phyloP scores from a whole-genome alignment of 2,329 filamentous ascomycete genomes.

The Hypoxylon sp. region DNA sequence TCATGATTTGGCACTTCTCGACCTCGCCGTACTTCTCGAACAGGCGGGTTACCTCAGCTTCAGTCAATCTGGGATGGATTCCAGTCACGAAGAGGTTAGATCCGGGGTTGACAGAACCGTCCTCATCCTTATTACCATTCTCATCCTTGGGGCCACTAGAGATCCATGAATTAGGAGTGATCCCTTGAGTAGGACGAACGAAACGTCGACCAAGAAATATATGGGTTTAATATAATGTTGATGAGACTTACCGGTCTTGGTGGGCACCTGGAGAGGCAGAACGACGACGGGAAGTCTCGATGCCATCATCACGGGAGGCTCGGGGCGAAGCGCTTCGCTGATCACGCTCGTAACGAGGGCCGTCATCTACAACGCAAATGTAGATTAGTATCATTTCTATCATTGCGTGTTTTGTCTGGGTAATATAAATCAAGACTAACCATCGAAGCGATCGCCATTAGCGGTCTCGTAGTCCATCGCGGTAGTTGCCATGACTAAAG shows the following conservation, averaged over 20 bases:
- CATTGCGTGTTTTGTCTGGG: not conserved
- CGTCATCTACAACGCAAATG: constrained; percentile 66
- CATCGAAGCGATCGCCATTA: constrained; percentile 77
- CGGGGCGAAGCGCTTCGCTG: constrained; percentile 77
- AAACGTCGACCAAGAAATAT: not conserved
- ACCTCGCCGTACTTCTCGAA: constrained; percentile 99
- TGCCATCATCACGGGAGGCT: constrained; percentile 72
- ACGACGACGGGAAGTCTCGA: constrained; percentile 69
- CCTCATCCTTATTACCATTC: constrained; percentile 73
- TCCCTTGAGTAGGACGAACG: constrained; percentile 1
- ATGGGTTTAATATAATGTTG: not conserved
- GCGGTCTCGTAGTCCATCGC: constrained; percentile 80
- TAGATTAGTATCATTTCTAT: constrained; percentile 39
- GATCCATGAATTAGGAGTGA: constrained; percentile 35
- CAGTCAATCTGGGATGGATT: constrained; percentile 92
- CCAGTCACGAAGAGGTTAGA: constrained; percentile 99
- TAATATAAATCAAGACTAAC: constrained; percentile 58
- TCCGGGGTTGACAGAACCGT: constrained; percentile 89
- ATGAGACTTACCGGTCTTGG: constrained; percentile 64
- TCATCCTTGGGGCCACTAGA: constrained; percentile 67
- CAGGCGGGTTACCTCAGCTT: constrained; percentile 91
- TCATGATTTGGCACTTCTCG: constrained; percentile 99
- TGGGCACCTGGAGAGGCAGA: constrained; percentile 73
- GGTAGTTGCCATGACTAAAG: constrained; percentile 70
- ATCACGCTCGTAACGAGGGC: constrained; percentile 76